Base-by-base conservation (phyloP, 2,329 filamentous ascomycete genomes). In the Pseudophaeomoniella oleicola region DNA sequence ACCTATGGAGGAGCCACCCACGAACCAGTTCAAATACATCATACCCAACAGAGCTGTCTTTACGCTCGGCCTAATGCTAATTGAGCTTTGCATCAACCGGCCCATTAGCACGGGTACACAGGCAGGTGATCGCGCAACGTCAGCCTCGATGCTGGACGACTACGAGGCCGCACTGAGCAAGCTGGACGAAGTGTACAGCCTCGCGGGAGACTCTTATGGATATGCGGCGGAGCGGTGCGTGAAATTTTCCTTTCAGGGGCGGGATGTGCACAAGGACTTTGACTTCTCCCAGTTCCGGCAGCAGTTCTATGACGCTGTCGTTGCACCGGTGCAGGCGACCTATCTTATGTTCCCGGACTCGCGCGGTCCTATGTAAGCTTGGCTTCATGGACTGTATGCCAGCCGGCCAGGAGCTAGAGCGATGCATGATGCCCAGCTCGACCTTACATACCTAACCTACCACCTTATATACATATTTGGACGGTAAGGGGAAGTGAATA, bases 221-320 rank as follows among this genome's bases (percentile, higher is more conserved):
- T 33, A 33, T 14, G 31, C 31, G 10, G 31, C 15, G 10, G 10
- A 33, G 31, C 31, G 31, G 10, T 33, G 31, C 31, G 10, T 33
- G 10, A 33, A 14, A 16, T 33, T 10, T 14, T 10, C 10, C 10
- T 33, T 33, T 33, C 31, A 10, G 14, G 31, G 31, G 10, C 31
- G 31, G 10, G 31, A 33, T 33, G 31, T 33, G 10, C 10, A 10
- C 14, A 33, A 33, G 14, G 15, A 16, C 15, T 16, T 33, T 15
- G 31, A 33, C 14, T 33, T 33, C 31, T 10, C 31, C 10, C 10
- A 11, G 14, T 33, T 33, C 31, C 10, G 31, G 10, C 31, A 14
- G 31, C 31, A 33, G 10, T 33, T 33, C 15, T 33, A 33, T 14
- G 15, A 33, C 15, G 15, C 10, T 33, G 10, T 33, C 15, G 31